Conservation (phyloP, 2,329 filamentous ascomycete genomes). For the Scedosporium aurantiacum region DNA sequence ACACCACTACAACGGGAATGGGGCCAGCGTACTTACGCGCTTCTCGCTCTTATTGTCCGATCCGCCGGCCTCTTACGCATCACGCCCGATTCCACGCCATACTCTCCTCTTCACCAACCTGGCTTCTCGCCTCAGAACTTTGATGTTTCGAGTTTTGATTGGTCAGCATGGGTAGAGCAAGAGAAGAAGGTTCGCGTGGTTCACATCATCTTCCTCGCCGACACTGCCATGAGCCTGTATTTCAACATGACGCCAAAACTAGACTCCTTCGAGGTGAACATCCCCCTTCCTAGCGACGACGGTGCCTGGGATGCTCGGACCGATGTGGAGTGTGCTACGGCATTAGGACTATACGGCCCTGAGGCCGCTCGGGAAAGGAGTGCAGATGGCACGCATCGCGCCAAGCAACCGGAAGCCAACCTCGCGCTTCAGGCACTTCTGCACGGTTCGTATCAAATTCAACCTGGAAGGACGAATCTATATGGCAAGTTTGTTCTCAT, state of each 20-base stretch:
- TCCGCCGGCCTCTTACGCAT: constrained; percentile 45
- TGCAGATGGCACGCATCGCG: constrained; percentile 47
- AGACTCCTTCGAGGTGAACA: constrained; percentile 49
- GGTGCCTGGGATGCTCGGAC: constrained; percentile 60
- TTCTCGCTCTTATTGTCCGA: constrained; percentile 45
- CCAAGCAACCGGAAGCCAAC: constrained; percentile 54
- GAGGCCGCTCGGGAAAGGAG: constrained; percentile 45
- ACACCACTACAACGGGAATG: constrained; percentile 52
- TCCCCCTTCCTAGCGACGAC: constrained; percentile 64
- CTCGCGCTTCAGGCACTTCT: constrained; percentile 51
- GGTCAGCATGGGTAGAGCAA: constrained; percentile 58
- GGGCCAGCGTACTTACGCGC: constrained; percentile 47
- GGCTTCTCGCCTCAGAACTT: constrained; percentile 33
- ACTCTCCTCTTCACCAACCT: constrained; percentile 51
- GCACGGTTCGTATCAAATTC: constrained; percentile 46
- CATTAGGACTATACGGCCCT: constrained; percentile 51
- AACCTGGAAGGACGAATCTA: constrained; percentile 56
- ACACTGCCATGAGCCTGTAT: constrained; percentile 56
- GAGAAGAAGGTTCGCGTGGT: constrained; percentile 57
- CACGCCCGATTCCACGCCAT: constrained; percentile 34
- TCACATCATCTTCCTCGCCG: constrained; percentile 53
- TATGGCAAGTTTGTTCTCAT: constrained; percentile 66
- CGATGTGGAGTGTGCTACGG: constrained; percentile 48
- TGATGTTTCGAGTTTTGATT: constrained; percentile 46
- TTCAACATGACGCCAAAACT: constrained; percentile 59